These are phyloP conservation scores for Allomyces macrogynus DNA, from an alignment of 192 early-diverging fungal species.

Conservation along the genomic window DNA sequence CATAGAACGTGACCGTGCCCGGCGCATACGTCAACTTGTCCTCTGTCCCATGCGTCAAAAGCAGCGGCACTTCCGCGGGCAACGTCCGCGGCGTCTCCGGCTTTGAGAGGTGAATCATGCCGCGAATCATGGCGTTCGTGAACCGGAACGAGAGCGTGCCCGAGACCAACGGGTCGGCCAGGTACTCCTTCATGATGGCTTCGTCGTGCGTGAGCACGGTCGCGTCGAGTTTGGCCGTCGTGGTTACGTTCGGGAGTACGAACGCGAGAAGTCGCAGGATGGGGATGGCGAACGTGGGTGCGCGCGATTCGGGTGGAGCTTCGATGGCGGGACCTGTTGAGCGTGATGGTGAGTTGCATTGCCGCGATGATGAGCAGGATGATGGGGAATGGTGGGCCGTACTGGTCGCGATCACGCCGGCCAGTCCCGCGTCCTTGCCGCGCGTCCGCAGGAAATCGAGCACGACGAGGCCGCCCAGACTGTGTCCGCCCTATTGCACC, in stretches of 20 bases:
- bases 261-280: constrained; percentile 10
- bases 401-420: constrained; percentile 1
- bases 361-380: too few species aligned
- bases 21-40: not conserved
- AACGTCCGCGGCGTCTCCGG: not conserved
- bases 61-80: not conserved
- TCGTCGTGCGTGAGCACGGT: constrained; percentile 19
- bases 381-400: too few species aligned
- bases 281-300: constrained; percentile 13
- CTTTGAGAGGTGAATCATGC: not conserved
- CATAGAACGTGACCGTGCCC: not conserved
- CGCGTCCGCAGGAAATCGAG: not conserved
- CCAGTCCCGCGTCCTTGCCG: constrained; percentile 1
- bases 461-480: not conserved
- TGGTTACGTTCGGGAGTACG: constrained; percentile 9
- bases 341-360: too few species aligned
- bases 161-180: constrained; percentile 32
- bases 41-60: not conserved
- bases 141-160: not conserved
- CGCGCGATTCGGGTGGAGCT: constrained; percentile 5
- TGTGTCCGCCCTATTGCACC: not conserved
- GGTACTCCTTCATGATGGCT: constrained; percentile 23
- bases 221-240: constrained; percentile 18
- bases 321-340: constrained; percentile 13
- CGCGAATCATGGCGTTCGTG: not conserved